Conservation (phyloP, 495 filamentous ascomycete species). For the Peziza echinospora region DNA sequence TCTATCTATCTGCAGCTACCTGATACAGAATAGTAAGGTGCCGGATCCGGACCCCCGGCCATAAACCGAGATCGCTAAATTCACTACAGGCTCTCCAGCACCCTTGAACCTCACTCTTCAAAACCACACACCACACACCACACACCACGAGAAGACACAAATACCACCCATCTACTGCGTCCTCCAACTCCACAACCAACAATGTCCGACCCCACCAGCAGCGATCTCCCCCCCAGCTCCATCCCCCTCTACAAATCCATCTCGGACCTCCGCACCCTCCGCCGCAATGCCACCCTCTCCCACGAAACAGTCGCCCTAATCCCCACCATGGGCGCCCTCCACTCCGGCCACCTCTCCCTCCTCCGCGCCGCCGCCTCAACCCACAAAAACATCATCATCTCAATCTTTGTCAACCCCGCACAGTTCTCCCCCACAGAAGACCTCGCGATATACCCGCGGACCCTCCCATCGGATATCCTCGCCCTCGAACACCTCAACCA, state of each 20-base stretch:
- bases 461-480: conserved; percentile 53
- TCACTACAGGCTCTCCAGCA: no score
- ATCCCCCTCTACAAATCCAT: conserved; percentile 60
- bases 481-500: conserved; percentile 45
- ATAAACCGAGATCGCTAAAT: no score
- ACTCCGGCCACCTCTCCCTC: conserved; percentile 71
- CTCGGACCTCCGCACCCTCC: conserved; percentile 45
- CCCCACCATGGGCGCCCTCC: conserved; percentile 91
- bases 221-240: conserved; percentile 14
- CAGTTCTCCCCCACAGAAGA: conserved; percentile 89
- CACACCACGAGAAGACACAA: no score
- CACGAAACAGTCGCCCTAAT: conserved; percentile 65
- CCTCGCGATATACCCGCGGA: conserved; percentile 70
- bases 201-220: conserved; percentile 5
- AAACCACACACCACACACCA: no score
- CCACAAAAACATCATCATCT: conserved; percentile 67
- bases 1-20: no score
- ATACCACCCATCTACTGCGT: no score
- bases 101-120: no score
- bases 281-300: conserved; percentile 41
- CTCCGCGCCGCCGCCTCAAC: conserved; percentile 69
- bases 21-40: no score
- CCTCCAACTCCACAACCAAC: no score
- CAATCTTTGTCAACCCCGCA: conserved; percentile 86
- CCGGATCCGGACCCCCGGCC: no score